Evolutionary conservation across 2,329 filamentous ascomycete species (phyloP), one percentile per base, ranked within the genome.

Genomic region (Sclerotiophoma versabilis): DNA sequence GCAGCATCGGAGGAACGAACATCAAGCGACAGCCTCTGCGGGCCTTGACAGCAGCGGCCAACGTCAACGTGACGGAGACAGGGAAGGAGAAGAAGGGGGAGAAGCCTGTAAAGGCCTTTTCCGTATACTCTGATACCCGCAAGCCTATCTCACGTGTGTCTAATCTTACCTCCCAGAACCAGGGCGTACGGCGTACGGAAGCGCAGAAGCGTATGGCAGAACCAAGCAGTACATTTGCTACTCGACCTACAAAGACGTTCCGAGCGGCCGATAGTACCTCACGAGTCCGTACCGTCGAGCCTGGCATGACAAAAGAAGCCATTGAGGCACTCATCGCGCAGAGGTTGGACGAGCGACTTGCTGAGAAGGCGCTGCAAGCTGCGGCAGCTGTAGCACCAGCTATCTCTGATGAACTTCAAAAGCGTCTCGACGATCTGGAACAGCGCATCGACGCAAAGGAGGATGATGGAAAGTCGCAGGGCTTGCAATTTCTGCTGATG

Each of bases 291-390:
- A 49, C 44, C 47, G 59, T 66, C 58, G 58, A 76, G 62, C 61
- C 66, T 59, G 58, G 66, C 75, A 60, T 83, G 79, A 73, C 81
- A 62, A 84, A 76, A 15, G 88, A 87, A 11, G 88, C 87, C 46
- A 96, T 98, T 56, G 93, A 97, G 72, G 91, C 92, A 32, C 87
- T 97, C 77, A 92, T 98, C 1, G 91, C 96, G 75, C 91, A 89
- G 65, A 96, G 96, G 68, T 91, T 98, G 0, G 88, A 89, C 55
- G 92, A 96, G 76, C 92, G 95, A 29, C 80, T 98, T 1, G 92
- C 93, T 0, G 87, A 88, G n/a, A 85, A 89, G 47, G 86, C 84
- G 1, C 70, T 85, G 14, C 83, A 84, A 58, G 85, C 88, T 34
- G 76, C 81, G 14, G 76, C 83, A 54, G 71, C 79, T 54, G 50